Evolutionary conservation across 345 rosid species (phyloP), one percentile per base, ranked within the genome.

Genomic region (Acer saccharum): DNA sequence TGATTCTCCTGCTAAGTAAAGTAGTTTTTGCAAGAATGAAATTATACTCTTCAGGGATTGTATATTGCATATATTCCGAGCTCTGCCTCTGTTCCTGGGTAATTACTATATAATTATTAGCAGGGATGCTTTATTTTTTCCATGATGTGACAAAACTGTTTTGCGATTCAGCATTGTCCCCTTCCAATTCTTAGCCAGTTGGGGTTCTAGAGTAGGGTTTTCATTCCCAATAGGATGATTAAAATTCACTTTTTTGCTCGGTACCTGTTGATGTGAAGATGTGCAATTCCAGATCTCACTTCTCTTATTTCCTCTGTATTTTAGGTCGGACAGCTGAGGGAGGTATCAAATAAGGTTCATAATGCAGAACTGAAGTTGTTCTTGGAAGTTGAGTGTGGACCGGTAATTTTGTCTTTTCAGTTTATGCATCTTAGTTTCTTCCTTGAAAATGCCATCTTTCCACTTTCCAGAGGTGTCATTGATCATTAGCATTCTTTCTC

Each of bases 241-340:
- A 16, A 74, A 25, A 23, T 74, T 74, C 12, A 16, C 10, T 8
- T 23, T 41, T 63, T 74, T 21, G 7, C n/a, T 20, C 14, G 5
- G 66, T 72, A 66, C 76, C 29, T 20, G n/a, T 11, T 12, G 20
- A n/a, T 58, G 20, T 64, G 10, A 74, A 17, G 23, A 12, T 29
- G 25, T 74, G 27, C 17, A 16, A 14, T 20, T 52, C 27, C 13
- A 16, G 3, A 23, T 35, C 55, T 41, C 66, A 67, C 58, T 16
- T 72, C 27, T 63, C 41, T 54, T 20, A 39, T 66, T n/a, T 12
- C 17, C 23, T 46, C n/a, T 52, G 60, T 55, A 67, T 76, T 76
- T 61, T 78, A 91, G 96, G 93, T 91, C 76, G 94, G 94, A 69
- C 89, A 87, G 66, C 78, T 92, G 84, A 88, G 91, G 80, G 91